These are phyloP conservation scores for Asterella californica DNA, from an alignment of 225 moss, liverwort and hornwort genomes.

Conservation along the genomic window DNA sequence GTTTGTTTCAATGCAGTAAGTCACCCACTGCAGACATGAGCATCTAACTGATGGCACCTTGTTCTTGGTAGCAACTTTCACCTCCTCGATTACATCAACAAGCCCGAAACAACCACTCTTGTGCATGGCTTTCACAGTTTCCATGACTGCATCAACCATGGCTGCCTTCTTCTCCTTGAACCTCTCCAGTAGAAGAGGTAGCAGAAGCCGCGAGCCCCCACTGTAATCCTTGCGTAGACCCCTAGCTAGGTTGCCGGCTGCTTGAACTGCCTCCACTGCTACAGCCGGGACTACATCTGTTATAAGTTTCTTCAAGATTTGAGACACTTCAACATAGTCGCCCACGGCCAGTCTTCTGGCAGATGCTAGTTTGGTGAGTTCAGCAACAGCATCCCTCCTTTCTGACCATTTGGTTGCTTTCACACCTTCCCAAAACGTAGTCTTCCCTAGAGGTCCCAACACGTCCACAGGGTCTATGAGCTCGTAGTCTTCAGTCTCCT, in stretches of 20 bases:
- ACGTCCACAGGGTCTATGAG: constrained; percentile 93
- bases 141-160: constrained; percentile 87
- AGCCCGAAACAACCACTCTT: constrained; percentile 78
- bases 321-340: constrained; percentile 86
- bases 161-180: constrained; percentile 90
- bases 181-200: constrained; percentile 85
- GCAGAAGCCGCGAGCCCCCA: constrained; percentile 68
- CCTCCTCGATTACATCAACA: constrained; percentile 83
- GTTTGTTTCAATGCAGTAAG: constrained; percentile 79
- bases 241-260: constrained; percentile 81
- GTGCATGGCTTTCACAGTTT: constrained; percentile 73
- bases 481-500: constrained; percentile 87
- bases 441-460: constrained; percentile 77
- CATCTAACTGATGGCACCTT: constrained; percentile 93
- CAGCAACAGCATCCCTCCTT: constrained; percentile 87
- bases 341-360: constrained; percentile 73
- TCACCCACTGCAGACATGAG: constrained; percentile 82
- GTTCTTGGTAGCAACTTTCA: constrained; percentile 86
- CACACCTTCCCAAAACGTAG: constrained; percentile 91
- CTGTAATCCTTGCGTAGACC: constrained; percentile 91
- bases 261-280: constrained; percentile 96
- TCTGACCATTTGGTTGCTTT: constrained; percentile 97
- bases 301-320: constrained; percentile 81
- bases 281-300: constrained; percentile 98
- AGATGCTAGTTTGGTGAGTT: constrained; percentile 86